Percentiles rank a stretch among this genome's conserved stretches.
Conservation (phyloP, 768 basidiomycete genomes). For the Daedalea quercina region DNA sequence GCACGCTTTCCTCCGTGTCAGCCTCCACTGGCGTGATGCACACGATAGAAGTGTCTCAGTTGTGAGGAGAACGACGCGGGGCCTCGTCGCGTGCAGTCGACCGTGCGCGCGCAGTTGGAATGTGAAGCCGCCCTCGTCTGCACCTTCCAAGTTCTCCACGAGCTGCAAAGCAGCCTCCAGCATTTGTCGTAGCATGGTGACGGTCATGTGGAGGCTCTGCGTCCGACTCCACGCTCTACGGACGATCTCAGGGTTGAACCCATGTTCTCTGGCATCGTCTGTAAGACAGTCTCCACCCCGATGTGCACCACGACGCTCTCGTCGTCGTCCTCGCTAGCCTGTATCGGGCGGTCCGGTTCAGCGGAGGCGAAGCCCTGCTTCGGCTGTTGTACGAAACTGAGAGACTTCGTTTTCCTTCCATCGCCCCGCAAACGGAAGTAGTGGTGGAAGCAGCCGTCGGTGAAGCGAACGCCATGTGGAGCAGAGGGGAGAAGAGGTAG, state of each 20-base stretch:
- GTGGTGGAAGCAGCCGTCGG: too few species aligned
- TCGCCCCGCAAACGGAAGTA: too few species aligned
- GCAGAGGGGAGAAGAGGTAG: not conserved
- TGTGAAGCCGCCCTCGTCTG: not conserved
- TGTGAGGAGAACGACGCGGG: not conserved
- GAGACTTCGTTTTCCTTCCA: not conserved
- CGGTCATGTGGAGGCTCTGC: constrained; percentile 31
- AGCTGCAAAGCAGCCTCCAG: constrained; percentile 19
- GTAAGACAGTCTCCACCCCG: constrained; percentile 27
- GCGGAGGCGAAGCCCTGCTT: not conserved
- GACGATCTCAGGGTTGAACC: constrained; percentile 35
- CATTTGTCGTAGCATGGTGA: constrained; percentile 32
- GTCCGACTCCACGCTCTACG: constrained; percentile 29
- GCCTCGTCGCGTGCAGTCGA: not conserved
- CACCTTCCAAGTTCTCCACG: not conserved
- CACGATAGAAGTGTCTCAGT: not conserved
- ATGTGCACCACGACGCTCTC: constrained; percentile 13
- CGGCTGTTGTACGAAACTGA: not conserved
- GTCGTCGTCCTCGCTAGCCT: constrained; percentile 1
- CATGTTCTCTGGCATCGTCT: constrained; percentile 40
- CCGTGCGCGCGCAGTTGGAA: not conserved
- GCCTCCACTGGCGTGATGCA: constrained; percentile 6
- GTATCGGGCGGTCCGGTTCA: not conserved
- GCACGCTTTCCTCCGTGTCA: not conserved
- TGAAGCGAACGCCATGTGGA: not conserved